Evolutionary conservation across 495 filamentous ascomycete genomes (phyloP).

Genomic region (Penicillium ochrochloron): DNA sequence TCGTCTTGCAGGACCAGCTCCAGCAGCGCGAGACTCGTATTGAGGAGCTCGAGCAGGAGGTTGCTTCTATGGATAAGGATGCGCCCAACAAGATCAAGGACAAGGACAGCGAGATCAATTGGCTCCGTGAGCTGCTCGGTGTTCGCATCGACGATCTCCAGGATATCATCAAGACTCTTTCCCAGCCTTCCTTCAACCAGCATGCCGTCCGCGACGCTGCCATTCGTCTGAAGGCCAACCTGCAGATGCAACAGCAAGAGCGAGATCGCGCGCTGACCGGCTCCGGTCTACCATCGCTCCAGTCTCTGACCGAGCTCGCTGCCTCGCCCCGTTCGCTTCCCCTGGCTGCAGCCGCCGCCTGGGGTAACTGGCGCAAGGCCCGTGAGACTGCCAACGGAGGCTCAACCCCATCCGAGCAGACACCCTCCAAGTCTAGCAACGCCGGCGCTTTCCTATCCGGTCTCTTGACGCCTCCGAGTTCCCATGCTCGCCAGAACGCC

Average conservation of each 20-base stretch:
- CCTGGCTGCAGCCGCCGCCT: slow-evolving; percentile 80
- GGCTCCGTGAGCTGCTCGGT: slow-evolving; percentile 91
- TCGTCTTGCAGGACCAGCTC: slow-evolving; percentile 94
- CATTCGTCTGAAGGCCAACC: slow-evolving; percentile 88
- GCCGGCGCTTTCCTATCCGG: slow-evolving; percentile 66
- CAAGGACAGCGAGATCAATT: slow-evolving; percentile 89
- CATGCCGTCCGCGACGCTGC: slow-evolving; percentile 83
- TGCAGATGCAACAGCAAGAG: slow-evolving; percentile 97
- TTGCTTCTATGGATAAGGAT: slow-evolving; percentile 69
- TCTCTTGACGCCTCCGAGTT: slow-evolving; percentile 80
- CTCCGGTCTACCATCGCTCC: slow-evolving; percentile 51
- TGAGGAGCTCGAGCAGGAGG: slow-evolving; percentile 78
- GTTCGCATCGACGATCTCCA: slow-evolving; percentile 89
- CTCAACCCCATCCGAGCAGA: slow-evolving; percentile 57
- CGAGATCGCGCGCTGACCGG: slow-evolving; percentile 69
- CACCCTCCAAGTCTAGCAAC: slow-evolving; percentile 65
- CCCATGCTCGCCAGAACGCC: slow-evolving; percentile 63
- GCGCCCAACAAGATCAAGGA: slow-evolving; percentile 81
- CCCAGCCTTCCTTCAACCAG: slow-evolving; percentile 72
- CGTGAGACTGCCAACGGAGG: slow-evolving; percentile 44
- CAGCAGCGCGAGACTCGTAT: slow-evolving; percentile 90
- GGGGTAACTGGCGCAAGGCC: slow-evolving; percentile 80
- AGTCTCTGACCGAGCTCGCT: slow-evolving; percentile 64
- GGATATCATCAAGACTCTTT: slow-evolving; percentile 84
- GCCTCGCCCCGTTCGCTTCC: slow-evolving; percentile 80